Evolutionary conservation across 257 asterid species (phyloP), one percentile per base, ranked within the genome.

Genomic region (Petunia secreta): DNA sequence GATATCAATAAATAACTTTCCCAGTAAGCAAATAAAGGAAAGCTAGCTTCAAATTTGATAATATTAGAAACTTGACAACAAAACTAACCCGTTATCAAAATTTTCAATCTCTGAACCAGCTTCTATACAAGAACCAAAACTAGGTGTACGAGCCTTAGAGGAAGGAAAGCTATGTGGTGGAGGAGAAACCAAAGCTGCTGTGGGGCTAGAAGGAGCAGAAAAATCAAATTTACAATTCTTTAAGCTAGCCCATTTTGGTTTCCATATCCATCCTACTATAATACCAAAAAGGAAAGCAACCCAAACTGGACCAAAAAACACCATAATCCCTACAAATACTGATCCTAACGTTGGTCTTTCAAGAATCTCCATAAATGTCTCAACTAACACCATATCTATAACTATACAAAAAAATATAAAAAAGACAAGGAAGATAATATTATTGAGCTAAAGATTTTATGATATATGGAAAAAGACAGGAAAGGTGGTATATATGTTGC

Each of bases 201-300:
- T 85, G 66, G 94, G 93, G 1, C 94, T 91, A 41, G 92, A 82
- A 83, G 97, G 97, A 6, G 88, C 83, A 54, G 95, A 90, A 79
- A 87, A 73, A 10, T 89, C 93, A 71, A 89, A 87, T 80, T 91
- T 92, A 82, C 87, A 90, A 82, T 85, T 85, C 75, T 84, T 82
- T 52, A 90, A 87, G 59, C 84, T 78, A 77, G 89, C 93, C 98
- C 98, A 89, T 87, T 86, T 89, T 63, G 99, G 99, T 85, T 86
- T 96, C 99, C 99, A 96, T 75, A 86, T 91, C 99, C 99, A 96
- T 37, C 99, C 98, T 37, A 89, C 77, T 40, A 90, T 73, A 57
- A 96, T 48, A 77, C 99, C 99, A 63, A 89, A 6, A 58, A 93
- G 14, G 85, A 96, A 93, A 41, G 95, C 95, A 84, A 95, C 52